Conservation (phyloP, 352 stramenopile species). For the Globisporangium okanoganense region DNA sequence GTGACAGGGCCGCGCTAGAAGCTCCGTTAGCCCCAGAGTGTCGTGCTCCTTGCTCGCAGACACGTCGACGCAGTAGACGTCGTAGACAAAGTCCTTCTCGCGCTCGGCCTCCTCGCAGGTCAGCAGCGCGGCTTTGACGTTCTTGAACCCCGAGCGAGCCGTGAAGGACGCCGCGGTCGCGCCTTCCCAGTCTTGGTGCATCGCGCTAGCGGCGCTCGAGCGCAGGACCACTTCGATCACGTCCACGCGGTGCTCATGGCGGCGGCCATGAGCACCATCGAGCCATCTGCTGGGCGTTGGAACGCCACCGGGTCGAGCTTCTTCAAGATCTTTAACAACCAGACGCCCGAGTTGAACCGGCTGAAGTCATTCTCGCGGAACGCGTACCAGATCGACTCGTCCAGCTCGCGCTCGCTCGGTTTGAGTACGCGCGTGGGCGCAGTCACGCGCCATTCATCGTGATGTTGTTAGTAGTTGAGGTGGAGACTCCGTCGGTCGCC, state of each 20-base stretch:
- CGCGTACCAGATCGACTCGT: slow-evolving; percentile 76
- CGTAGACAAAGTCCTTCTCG: slow-evolving; percentile 84
- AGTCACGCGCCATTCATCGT: slow-evolving; percentile 58
- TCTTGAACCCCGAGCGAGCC: slow-evolving; percentile 41
- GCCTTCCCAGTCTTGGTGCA: slow-evolving; percentile 63
- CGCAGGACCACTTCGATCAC: slow-evolving; percentile 73
- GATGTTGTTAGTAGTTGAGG: slow-evolving; percentile 6
- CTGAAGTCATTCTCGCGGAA: slow-evolving; percentile 81
- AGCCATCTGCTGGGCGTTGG: slow-evolving; percentile 69
- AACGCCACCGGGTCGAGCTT: slow-evolving; percentile 44
- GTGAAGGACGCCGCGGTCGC: slow-evolving; percentile 57
- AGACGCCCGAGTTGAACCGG: too few relatives aligned
- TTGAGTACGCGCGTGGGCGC: slow-evolving; percentile 68
- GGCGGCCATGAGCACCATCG: slow-evolving; percentile 71
- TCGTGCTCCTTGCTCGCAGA: slow-evolving; percentile 34
- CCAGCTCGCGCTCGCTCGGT: slow-evolving; percentile 66
- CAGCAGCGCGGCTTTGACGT: slow-evolving; percentile 55
- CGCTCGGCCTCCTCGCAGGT: slow-evolving; percentile 71
- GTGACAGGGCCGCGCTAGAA: slow-evolving; percentile 39
- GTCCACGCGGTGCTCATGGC: slow-evolving; percentile 66
- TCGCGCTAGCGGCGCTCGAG: slow-evolving; percentile 38
- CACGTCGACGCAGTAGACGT: slow-evolving; percentile 83
- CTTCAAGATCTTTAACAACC: slow-evolving; percentile 66
- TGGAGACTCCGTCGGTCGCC: neutral
- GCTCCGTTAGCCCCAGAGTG: neutral